Conservation (phyloP, 495 filamentous ascomycete species). For the Penicillium chermesinum region DNA sequence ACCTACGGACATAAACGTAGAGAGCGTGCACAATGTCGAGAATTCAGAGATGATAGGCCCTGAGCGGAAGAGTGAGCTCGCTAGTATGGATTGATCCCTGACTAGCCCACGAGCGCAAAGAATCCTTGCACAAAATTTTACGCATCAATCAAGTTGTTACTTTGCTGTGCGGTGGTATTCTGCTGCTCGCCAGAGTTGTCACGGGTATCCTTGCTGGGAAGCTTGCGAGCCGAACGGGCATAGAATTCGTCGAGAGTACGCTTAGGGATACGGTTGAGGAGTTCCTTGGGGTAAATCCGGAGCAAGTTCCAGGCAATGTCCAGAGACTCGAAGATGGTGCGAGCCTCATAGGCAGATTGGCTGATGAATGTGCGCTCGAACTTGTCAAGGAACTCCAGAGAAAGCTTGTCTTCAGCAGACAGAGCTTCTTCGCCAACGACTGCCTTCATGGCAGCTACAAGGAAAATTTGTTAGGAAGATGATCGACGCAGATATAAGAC, state of each 20-base stretch:
- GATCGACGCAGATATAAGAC: background rate
- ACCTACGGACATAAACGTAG: background rate
- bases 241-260: slow-evolving; percentile 93
- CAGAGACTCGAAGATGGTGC: slow-evolving; percentile 84
- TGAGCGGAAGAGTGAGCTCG: background rate
- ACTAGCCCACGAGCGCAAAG: background rate
- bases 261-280: slow-evolving; percentile 95
- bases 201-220: slow-evolving; percentile 61
- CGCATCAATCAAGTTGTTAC: slow-evolving; percentile 60
- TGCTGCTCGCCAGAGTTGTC: slow-evolving; percentile 58
- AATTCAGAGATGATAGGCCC: background rate
- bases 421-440: slow-evolving; percentile 98
- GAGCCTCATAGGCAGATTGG: slow-evolving; percentile 86
- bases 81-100: background rate
- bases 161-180: slow-evolving; percentile 31
- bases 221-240: slow-evolving; percentile 56
- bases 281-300: slow-evolving; percentile 92
- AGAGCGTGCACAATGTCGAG: background rate
- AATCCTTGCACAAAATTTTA: slow-evolving; percentile 10
- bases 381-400: slow-evolving; percentile 95
- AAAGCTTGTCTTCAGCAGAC: slow-evolving; percentile 92
- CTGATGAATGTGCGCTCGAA: slow-evolving; percentile 92
- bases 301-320: slow-evolving; percentile 95
- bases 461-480: slow-evolving; percentile 9
- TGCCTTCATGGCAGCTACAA: slow-evolving; percentile 98